Conservation (phyloP, 768 basidiomycete species). For the Kwoniella mangroviensis region DNA sequence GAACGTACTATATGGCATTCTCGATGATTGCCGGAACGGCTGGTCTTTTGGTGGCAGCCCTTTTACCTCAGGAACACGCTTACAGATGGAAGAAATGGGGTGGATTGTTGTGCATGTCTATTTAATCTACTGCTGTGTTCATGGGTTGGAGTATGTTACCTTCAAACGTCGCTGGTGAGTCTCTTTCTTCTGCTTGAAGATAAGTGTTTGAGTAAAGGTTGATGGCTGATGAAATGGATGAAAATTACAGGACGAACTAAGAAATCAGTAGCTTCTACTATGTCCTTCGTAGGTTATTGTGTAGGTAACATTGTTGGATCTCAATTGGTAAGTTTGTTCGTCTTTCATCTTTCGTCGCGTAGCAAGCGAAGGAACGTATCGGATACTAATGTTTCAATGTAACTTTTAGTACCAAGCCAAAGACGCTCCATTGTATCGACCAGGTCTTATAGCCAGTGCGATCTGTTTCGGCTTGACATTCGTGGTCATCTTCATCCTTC, state of each 20-base stretch:
- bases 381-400: background rate
- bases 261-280: background rate
- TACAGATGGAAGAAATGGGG: slow-evolving; percentile 14
- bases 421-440: slow-evolving; percentile 14
- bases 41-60: background rate
- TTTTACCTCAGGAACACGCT: background rate
- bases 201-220: too few relatives aligned
- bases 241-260: background rate
- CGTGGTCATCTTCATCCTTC: slow-evolving; percentile 13
- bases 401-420: slow-evolving; percentile 1
- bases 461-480: slow-evolving; percentile 18
- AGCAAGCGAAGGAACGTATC: background rate
- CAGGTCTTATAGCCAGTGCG: slow-evolving; percentile 5
- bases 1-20: slow-evolving; percentile 10
- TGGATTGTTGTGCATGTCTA: background rate
- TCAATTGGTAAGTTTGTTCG: slow-evolving; percentile 1
- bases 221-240: too few relatives aligned
- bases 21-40: slow-evolving; percentile 3
- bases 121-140: background rate
- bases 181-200: background rate
- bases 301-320: background rate
- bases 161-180: background rate
- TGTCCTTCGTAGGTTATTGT: slow-evolving; percentile 6
- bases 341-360: background rate
- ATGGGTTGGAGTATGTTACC: background rate